These are phyloP conservation scores for Crithidia brevicula DNA, from an alignment of 208 protist species.

Conservation along the genomic window DNA sequence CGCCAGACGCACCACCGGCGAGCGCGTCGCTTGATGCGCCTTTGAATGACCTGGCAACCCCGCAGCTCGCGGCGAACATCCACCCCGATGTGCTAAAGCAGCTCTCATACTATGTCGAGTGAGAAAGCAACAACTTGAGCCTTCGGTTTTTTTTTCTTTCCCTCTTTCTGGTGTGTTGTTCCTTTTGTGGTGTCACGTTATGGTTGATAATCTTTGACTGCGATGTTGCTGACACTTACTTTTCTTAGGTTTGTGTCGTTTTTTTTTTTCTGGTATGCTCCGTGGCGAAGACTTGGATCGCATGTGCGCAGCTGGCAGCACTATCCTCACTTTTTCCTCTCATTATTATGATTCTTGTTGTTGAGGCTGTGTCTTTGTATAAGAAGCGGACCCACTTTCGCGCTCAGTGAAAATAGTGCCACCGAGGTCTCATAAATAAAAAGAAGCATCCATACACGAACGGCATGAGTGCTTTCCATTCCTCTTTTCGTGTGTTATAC, in stretches of 20 bases:
- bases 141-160: slow-evolving; percentile 17
- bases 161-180: not conserved
- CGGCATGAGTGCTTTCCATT: too few species aligned
- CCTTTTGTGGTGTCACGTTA: not conserved
- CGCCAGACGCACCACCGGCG: not conserved
- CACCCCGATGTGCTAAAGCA: slow-evolving; percentile 21
- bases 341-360: not conserved
- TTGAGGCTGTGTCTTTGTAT: too few species aligned
- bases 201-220: too few species aligned
- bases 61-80: not conserved
- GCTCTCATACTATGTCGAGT: slow-evolving; percentile 32
- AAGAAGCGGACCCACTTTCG: too few species aligned
- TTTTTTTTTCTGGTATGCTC: not conserved
- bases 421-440: too few species aligned
- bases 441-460: too few species aligned
- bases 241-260: not conserved
- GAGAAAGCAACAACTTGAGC: too few species aligned
- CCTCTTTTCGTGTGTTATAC: not conserved
- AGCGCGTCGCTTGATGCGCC: not conserved
- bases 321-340: not conserved
- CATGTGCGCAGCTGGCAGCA: not conserved
- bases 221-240: too few species aligned
- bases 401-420: too few species aligned
- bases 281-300: too few species aligned
- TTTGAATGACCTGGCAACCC: not conserved